Evolutionary conservation across 306 rosid species (phyloP).

Genomic region (Corylus heterophylla): DNA sequence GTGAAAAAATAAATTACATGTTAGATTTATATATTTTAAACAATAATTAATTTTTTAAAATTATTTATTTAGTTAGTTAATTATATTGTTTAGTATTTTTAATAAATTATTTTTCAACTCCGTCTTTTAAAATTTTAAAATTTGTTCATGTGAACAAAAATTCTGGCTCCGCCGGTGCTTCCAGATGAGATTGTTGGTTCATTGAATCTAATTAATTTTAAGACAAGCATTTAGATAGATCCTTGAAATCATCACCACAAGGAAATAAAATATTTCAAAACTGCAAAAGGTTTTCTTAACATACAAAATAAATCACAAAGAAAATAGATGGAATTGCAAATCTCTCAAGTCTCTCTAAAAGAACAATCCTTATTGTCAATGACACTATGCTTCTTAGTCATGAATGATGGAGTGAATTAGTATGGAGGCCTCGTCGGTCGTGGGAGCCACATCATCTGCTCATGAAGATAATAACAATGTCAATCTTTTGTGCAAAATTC

Average conservation of each 20-base stretch:
- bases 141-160: too few species aligned
- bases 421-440: slow-evolving; percentile 51
- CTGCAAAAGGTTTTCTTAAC: background rate
- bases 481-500: background rate
- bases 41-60: too few species aligned
- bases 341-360: background rate
- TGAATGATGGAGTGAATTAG: slow-evolving; percentile 41
- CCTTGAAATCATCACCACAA: background rate
- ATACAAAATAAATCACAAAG: background rate
- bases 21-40: too few species aligned
- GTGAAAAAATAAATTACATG: too few species aligned
- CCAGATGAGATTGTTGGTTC: too few species aligned
- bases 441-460: slow-evolving; percentile 45
- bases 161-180: too few species aligned
- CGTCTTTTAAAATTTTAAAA: too few species aligned
- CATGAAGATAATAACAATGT: slow-evolving; percentile 1
- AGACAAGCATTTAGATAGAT: background rate
- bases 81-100: too few species aligned
- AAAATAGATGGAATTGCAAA: background rate
- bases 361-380: background rate
- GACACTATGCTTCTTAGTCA: slow-evolving; percentile 21
- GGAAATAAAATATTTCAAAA: background rate
- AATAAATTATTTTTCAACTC: too few species aligned
- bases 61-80: too few species aligned
- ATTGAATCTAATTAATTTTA: background rate